These are phyloP conservation scores for Coprinopsis strossmayeri DNA, from an alignment of 768 basidiomycete genomes.

Conservation along the genomic window DNA sequence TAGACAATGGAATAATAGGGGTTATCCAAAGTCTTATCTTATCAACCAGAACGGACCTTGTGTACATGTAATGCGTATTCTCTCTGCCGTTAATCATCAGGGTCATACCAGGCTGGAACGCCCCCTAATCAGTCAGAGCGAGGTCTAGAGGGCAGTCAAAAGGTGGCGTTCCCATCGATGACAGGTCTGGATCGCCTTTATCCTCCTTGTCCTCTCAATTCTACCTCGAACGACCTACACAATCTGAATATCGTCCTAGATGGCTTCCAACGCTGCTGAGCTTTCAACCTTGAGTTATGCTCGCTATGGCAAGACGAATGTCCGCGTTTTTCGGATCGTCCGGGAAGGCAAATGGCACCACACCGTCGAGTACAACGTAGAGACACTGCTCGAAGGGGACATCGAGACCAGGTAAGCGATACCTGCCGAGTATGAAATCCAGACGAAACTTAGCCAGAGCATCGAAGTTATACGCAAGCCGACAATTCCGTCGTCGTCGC, in stretches of 20 bases:
- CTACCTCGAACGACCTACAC: not conserved
- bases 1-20: no score
- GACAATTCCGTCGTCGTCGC: slow-evolving; percentile 88
- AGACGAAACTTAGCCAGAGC: not conserved
- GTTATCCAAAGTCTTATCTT: slow-evolving; percentile 1
- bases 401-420: slow-evolving; percentile 62
- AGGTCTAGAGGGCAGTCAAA: not conserved
- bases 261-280: slow-evolving; percentile 8
- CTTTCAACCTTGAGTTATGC: slow-evolving; percentile 34
- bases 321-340: slow-evolving; percentile 83
- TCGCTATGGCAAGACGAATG: slow-evolving; percentile 83
- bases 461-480: slow-evolving; percentile 70
- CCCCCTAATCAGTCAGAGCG: not conserved
- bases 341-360: slow-evolving; percentile 61
- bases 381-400: slow-evolving; percentile 75
- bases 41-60: not conserved
- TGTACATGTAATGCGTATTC: not conserved
- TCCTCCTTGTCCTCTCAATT: no score
- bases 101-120: not conserved
- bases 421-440: not conserved
- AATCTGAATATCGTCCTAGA: not conserved
- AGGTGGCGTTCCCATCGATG: not conserved
- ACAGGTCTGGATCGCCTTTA: no score
- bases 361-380: slow-evolving; percentile 74
- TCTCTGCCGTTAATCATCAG: not conserved